Base-by-base conservation (phyloP, 2,329 filamentous ascomycete genomes). In the Aureobasidium sp. region DNA sequence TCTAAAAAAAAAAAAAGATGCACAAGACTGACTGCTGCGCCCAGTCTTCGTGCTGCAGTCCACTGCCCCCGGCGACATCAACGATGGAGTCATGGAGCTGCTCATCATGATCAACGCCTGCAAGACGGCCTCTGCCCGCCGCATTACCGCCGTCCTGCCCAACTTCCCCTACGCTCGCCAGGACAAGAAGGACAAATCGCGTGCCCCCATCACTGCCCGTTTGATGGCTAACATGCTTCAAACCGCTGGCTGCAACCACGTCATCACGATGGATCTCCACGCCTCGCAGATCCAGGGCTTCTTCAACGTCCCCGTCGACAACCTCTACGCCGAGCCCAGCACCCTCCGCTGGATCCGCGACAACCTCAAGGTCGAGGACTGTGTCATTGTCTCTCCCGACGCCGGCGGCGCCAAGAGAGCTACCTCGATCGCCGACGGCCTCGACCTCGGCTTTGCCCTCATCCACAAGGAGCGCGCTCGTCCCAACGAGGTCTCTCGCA, bases 21-120 rank as follows among this genome's bases (percentile, higher is more conserved):
- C 29, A 47, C 47, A 42, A 23, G 15, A 15, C 58, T 46, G 47
- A 55, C 49, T 33, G 31, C 76, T 73, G 45, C 65, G 25, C 25
- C 31, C 23, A 74, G 92, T 96, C 71, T 97, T 96, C 78, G 95
- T 97, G 69, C 81, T 97, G 63, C 93, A 97, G 77, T 96, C 93
- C 25, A 96, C 94, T 50, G 87, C 89, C 42, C 93, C 93, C 1
- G 92, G 93, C 73, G 92, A 96, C 72, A 95, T 97, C 78, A 99
- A 99, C 76, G 93, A 97, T 74, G 91, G 91, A 53, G 83, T 99
- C 62, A 97, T 99, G 93, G 93, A 99, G 77, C 84, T 97, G 38
- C 83, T 97, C 66, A 96, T 97, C 77, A 96, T 96, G 86, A 95
- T 96, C 75, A 95, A 95, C 72, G 93, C 93, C 65, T 96, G 93